Evolutionary conservation across 2,329 filamentous ascomycete species (phyloP).

Genomic region (Trichophyton verrucosum): DNA sequence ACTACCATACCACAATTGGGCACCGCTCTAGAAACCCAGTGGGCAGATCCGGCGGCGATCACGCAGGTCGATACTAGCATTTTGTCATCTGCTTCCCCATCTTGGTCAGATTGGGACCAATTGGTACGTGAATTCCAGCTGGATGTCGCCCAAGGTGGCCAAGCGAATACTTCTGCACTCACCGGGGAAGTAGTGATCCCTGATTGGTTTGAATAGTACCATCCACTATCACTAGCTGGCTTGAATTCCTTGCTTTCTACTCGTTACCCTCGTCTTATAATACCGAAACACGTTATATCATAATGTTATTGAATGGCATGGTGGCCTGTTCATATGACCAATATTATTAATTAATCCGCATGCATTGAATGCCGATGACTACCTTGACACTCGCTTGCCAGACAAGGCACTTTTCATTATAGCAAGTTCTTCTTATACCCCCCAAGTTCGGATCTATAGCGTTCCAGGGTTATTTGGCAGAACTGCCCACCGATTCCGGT

Average conservation of each 20-base stretch:
- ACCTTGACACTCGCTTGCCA: neutral
- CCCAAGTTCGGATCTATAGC: neutral
- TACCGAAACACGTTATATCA: neutral
- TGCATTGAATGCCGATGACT: neutral
- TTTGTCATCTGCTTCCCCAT: slow-evolving; percentile 3
- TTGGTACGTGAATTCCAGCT: slow-evolving; percentile 14
- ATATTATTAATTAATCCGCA: neutral
- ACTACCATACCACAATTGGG: neutral
- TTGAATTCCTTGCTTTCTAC: neutral
- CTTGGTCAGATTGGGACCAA: slow-evolving; percentile 14
- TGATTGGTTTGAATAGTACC: slow-evolving; percentile 12
- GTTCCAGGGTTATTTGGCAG: too few species aligned
- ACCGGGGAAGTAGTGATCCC: neutral
- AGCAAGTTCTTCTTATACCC: neutral
- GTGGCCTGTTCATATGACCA: too few species aligned
- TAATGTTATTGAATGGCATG: neutral
- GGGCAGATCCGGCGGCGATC: neutral
- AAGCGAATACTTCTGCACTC: neutral
- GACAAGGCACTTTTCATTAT: neutral
- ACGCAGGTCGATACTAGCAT: neutral
- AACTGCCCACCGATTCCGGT: too few species aligned
- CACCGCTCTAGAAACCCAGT: neutral
- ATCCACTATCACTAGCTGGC: neutral
- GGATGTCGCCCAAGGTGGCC: slow-evolving; percentile 8
- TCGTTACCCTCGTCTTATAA: neutral